Percentiles rank a stretch among this genome's conserved stretches.
These are phyloP conservation scores for Rubroboletus pulcherrimus DNA, from an alignment of 768 basidiomycete species.

Conservation along the genomic window DNA sequence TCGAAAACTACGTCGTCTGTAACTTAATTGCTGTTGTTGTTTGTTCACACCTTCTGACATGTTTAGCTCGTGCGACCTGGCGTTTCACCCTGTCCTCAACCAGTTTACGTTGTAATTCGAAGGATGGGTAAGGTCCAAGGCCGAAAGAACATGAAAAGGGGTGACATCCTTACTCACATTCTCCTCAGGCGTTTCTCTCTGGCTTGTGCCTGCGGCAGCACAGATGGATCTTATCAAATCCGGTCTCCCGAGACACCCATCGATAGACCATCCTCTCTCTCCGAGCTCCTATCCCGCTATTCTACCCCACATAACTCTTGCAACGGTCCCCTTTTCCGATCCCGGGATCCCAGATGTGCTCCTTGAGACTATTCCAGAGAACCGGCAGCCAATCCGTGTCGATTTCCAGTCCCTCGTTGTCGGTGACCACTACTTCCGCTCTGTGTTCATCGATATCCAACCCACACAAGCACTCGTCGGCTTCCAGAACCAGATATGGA, in stretches of 20 bases:
- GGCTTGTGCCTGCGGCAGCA: slow-evolving; percentile 59
- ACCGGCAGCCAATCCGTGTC: slow-evolving; percentile 36
- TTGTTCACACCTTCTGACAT: background rate
- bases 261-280: slow-evolving; percentile 15
- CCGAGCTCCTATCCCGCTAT: slow-evolving; percentile 55
- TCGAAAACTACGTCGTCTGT: slow-evolving; percentile 3
- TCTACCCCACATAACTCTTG: slow-evolving; percentile 69
- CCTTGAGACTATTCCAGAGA: slow-evolving; percentile 37
- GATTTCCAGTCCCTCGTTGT: slow-evolving; percentile 53
- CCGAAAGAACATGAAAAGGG: background rate
- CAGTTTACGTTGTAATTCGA: background rate
- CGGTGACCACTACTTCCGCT: slow-evolving; percentile 66
- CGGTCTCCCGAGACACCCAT: slow-evolving; percentile 43
- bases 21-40: slow-evolving; percentile 1
- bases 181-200: slow-evolving; percentile 54
- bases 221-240: slow-evolving; percentile 43
- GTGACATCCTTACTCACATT: background rate
- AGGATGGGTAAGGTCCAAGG: slow-evolving; percentile 23
- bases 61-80: background rate
- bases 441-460: slow-evolving; percentile 56
- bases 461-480: slow-evolving; percentile 41
- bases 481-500: slow-evolving; percentile 49
- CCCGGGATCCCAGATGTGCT: slow-evolving; percentile 22
- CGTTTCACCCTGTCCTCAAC: background rate
- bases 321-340: slow-evolving; percentile 35